Conservation (phyloP, 495 filamentous ascomycete species). For the Tuber indicum region DNA sequence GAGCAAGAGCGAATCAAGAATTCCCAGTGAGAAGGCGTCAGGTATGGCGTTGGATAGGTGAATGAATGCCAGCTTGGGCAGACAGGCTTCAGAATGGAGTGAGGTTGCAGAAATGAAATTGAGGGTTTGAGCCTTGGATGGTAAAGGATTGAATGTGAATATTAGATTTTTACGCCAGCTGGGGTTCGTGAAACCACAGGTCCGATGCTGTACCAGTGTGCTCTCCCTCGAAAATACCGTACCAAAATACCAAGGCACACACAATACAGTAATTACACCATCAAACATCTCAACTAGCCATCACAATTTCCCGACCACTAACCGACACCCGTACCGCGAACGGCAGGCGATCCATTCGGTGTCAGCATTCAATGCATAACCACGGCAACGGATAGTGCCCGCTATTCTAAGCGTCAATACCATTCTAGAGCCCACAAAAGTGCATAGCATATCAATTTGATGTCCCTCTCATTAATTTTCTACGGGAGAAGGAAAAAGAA, state of each 20-base stretch:
- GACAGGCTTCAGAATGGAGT: neutral
- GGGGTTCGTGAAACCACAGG: neutral
- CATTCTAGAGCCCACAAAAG: neutral
- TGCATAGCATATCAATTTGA: neutral
- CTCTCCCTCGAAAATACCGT: neutral
- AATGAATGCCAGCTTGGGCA: neutral
- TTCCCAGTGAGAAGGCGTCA: conserved; percentile 9
- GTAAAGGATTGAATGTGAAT: neutral
- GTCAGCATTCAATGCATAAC: neutral
- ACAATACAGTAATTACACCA: neutral
- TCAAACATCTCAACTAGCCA: conserved; percentile 1
- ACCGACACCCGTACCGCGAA: neutral
- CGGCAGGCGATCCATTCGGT: neutral
- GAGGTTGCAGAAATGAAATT: neutral
- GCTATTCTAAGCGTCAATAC: neutral
- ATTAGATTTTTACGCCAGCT: neutral
- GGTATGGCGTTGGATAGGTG: neutral
- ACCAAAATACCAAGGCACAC: neutral
- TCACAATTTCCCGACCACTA: neutral
- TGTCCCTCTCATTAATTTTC: too few species aligned
- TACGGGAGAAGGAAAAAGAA: neutral
- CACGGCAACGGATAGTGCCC: neutral
- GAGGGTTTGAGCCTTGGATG: neutral
- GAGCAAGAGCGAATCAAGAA: conserved; percentile 52
- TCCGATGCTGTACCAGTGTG: neutral